Evolutionary conservation across 2,329 filamentous ascomycete species (phyloP), one percentile per base, ranked within the genome.

Genomic region (Laburnicola sp.): DNA sequence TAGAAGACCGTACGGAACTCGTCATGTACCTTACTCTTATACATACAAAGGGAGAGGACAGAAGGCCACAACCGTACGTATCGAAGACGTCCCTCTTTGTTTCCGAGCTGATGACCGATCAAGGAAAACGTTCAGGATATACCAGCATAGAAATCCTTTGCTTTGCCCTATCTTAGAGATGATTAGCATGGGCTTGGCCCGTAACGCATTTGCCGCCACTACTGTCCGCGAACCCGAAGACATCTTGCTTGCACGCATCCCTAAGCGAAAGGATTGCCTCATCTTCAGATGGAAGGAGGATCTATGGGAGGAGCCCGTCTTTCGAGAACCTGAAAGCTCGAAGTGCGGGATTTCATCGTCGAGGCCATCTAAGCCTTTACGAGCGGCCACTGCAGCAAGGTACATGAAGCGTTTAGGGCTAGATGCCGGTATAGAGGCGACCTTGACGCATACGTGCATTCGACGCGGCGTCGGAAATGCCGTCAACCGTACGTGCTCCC

Each of bases 31-130:
- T 45, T 31, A 45, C 28, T 16, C 26, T 45, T 35, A 45, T 35
- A 45, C 28, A 45, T 45, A 45, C 28, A 45, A 45, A 45, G 41
- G 27, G 41, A 35, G 41, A 45, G 28, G 30, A 45, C 27, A 45
- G 41, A 6, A 45, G 34, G 30, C 41, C 28, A 45, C 28, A 45
- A 45, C 41, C 28, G 28, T 45, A 28, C 21, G 28, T 45, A 45
- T 45, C 4, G 3, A 4, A 31, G 21, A 32, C 7, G 21, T 35
- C 25, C 21, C 21, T n/a, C 16, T 35, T 45, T 45, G 9, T 45
- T 45, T 45, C 28, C 28, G 28, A 45, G 41, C 41, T 45, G 21
- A 45, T 6, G 28, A 25, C 25, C 28, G 16, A 2, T 45, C 25
- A 37, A 45, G 41, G 21, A 45, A 45, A 6, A 45, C 41, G 41